Evolutionary conservation across 2,329 filamentous ascomycete species (phyloP).

Genomic region (Botrytis fabae): DNA sequence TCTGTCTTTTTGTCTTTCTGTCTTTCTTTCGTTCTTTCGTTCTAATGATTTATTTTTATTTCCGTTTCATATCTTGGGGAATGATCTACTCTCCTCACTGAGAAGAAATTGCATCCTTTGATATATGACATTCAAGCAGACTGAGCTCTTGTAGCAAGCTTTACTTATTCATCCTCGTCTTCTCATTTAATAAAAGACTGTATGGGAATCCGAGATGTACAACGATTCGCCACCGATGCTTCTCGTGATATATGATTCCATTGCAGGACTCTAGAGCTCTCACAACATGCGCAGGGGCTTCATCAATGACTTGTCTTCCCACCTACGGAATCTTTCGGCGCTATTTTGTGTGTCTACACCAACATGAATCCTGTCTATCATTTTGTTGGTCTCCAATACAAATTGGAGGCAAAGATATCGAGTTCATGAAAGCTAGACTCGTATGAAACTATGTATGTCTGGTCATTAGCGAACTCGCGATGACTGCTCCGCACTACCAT

Average conservation of each 20-base stretch:
- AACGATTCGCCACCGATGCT: background rate
- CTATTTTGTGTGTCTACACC: too few relatives aligned
- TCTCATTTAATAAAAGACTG: background rate
- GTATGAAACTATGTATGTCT: too few relatives aligned
- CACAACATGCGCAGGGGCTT: too few relatives aligned
- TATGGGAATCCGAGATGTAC: background rate
- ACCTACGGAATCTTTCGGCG: too few relatives aligned
- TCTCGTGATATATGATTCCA: background rate
- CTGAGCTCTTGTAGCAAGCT: background rate
- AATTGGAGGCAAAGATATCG: too few relatives aligned
- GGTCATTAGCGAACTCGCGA: background rate
- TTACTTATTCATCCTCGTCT: background rate
- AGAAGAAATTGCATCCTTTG: background rate
- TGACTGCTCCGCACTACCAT: fast-evolving
- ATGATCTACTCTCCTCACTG: background rate
- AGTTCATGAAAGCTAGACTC: too few relatives aligned
- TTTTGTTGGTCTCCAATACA: too few relatives aligned
- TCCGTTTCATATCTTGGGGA: background rate
- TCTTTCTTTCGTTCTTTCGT: too few relatives aligned
- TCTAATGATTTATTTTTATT: background rate
- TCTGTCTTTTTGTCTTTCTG: too few relatives aligned
- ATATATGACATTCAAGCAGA: background rate
- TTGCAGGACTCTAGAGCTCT: too few relatives aligned
- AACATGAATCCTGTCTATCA: too few relatives aligned
- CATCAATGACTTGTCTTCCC: too few relatives aligned